phyloP scores from a whole-genome alignment of 139 green algal genomes.

The Spirogloea muscicola region DNA sequence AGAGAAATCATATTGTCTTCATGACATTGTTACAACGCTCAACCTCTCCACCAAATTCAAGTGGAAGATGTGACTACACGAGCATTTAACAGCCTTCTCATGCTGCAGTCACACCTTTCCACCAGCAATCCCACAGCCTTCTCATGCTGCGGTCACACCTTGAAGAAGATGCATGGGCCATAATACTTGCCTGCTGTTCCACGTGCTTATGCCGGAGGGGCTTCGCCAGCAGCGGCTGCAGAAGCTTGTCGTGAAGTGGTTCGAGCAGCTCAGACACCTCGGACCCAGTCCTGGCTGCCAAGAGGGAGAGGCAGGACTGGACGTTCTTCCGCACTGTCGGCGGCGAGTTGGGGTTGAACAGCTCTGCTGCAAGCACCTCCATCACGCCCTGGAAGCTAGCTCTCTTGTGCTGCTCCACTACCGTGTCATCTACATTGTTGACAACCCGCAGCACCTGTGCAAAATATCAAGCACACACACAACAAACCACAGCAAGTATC shows the following conservation, averaged over 20 bases:
- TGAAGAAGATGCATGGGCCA: too few species aligned
- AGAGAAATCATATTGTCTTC: too few species aligned
- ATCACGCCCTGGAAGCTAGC: conserved; percentile 42
- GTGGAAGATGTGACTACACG: too few species aligned
- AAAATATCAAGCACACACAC: too few species aligned
- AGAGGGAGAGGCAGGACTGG: conserved; percentile 46
- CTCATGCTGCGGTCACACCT: too few species aligned
- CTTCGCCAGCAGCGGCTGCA: conserved; percentile 30
- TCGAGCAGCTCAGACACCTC: conserved; percentile 50
- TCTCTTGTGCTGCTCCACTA: conserved; percentile 31
- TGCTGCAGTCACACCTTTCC: too few species aligned
- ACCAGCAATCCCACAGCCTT: too few species aligned
- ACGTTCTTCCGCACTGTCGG: conserved; percentile 43
- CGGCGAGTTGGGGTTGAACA: conserved; percentile 42
- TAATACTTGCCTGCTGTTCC: conserved; percentile 47
- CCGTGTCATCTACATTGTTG: conserved; percentile 39
- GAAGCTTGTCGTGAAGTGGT: conserved; percentile 17
- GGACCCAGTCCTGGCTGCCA: conserved; percentile 16
- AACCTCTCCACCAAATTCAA: too few species aligned
- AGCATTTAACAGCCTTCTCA: too few species aligned
- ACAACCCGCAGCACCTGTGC: conserved; percentile 35
- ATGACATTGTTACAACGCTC: too few species aligned
- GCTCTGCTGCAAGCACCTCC: conserved; percentile 42
- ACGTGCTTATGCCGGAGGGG: conserved; percentile 30
- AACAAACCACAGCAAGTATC: too few species aligned